These are phyloP conservation scores for Monosporozyma solicola DNA, from an alignment of 805 yeast species.

Conservation along the genomic window DNA sequence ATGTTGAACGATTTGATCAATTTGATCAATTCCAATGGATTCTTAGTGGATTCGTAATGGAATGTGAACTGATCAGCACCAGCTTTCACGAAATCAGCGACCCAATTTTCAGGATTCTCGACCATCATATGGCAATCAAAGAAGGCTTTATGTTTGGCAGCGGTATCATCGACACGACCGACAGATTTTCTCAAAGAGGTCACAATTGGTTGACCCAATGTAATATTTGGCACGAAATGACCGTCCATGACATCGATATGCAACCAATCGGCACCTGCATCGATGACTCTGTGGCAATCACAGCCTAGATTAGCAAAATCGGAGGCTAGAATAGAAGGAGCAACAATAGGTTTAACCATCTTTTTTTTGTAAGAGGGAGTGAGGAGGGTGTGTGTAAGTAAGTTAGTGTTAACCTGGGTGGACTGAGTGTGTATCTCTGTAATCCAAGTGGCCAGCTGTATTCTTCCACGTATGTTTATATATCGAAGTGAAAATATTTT, in stretches of 20 bases:
- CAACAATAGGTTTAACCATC: conserved; percentile 78
- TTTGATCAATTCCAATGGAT: conserved; percentile 65
- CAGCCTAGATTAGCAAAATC: conserved; percentile 86
- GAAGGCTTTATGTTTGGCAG: conserved; percentile 37
- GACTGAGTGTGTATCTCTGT: background rate
- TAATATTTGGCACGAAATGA: conserved; percentile 92
- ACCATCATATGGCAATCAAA: conserved; percentile 99
- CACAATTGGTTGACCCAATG: conserved; percentile 88
- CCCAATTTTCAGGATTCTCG: conserved; percentile 85
- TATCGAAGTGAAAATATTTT: background rate
- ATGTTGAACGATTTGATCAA: conserved; percentile 73
- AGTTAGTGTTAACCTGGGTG: too few relatives aligned
- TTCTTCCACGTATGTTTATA: too few relatives aligned
- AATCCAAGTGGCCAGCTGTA: background rate
- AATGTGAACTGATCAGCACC: conserved; percentile 96
- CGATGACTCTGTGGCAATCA: conserved; percentile 74
- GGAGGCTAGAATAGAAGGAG: conserved; percentile 90
- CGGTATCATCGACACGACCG: conserved; percentile 49
- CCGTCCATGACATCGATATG: conserved; percentile 99
- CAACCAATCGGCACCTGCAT: conserved; percentile 88
- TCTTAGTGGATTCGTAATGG: conserved; percentile 86
- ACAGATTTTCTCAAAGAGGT: conserved; percentile 64
- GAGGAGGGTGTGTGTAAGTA: too few relatives aligned
- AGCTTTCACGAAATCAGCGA: conserved; percentile 78
- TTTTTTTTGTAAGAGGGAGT: too few relatives aligned